These are phyloP conservation scores for Chalciporus pseudorubinellus DNA, from an alignment of 768 basidiomycete species.

Conservation along the genomic window DNA sequence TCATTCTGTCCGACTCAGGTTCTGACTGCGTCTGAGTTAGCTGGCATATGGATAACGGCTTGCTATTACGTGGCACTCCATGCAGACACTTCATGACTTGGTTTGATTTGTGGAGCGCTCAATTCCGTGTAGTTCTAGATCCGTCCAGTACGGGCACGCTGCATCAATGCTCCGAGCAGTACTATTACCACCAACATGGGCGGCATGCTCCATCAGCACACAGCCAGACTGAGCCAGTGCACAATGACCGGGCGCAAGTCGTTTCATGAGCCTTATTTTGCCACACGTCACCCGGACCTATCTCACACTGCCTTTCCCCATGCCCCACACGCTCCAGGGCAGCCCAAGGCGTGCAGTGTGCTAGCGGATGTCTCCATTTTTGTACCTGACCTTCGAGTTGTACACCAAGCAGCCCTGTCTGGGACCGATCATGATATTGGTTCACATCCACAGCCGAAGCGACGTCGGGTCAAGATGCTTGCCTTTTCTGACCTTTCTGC, in stretches of 20 bases:
- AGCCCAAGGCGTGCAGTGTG: conserved; percentile 22
- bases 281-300: conserved; percentile 4
- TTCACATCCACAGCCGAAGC: too few relatives aligned
- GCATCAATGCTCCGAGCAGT: neutral
- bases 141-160: conserved; percentile 14
- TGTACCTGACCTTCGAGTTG: conserved; percentile 14
- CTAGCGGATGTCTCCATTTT: conserved; percentile 22
- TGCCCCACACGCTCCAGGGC: conserved; percentile 19
- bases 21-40: too few relatives aligned
- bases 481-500: neutral
- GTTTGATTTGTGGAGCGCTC: conserved; percentile 1
- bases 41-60: too few relatives aligned
- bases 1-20: neutral
- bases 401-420: neutral
- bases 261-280: conserved; percentile 1
- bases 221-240: neutral
- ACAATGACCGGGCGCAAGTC: neutral
- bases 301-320: conserved; percentile 27
- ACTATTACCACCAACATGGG: conserved; percentile 4
- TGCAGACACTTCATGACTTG: neutral
- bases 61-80: too few relatives aligned
- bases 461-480: neutral
- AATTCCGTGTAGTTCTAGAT: conserved; percentile 20
- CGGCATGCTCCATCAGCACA: conserved; percentile 6
- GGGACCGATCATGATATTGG: too few relatives aligned